Evolutionary conservation across 108 stramenopile species (phyloP).

Genomic region (Epithemia pelagica): DNA sequence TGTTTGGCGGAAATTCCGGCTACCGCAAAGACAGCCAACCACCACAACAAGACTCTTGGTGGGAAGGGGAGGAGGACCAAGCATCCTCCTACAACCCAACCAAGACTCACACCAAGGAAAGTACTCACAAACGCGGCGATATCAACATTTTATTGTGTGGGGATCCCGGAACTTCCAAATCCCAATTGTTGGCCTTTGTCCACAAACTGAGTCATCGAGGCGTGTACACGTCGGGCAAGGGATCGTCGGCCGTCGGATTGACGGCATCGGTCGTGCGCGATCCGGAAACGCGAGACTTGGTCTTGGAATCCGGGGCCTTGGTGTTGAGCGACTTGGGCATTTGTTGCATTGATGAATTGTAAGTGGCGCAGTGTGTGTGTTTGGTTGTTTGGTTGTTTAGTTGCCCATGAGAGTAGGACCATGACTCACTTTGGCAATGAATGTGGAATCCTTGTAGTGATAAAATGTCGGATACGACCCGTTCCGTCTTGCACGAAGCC

Average conservation of each 20-base stretch:
- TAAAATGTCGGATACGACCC: constrained; percentile 97
- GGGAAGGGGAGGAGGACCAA: constrained; percentile 33
- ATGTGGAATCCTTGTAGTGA: constrained; percentile 33
- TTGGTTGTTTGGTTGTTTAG: no score
- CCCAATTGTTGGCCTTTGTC: constrained; percentile 94
- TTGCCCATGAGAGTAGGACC: no score
- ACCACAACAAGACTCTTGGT: constrained; percentile 28
- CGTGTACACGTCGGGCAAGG: constrained; percentile 98
- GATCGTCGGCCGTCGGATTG: constrained; percentile 95
- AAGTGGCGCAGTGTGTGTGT: not conserved
- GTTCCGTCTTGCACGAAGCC: constrained; percentile 98
- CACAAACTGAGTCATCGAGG: constrained; percentile 95
- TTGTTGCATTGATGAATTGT: constrained; percentile 96
- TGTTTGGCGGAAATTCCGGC: constrained; percentile 91
- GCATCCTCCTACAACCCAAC: not conserved
- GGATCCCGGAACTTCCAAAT: constrained; percentile 97
- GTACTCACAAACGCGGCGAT: constrained; percentile 89
- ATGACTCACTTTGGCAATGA: not conserved
- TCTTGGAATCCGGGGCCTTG: constrained; percentile 96
- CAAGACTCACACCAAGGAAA: constrained; percentile 14
- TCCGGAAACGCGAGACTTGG: constrained; percentile 95
- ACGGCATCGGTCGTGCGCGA: constrained; percentile 98
- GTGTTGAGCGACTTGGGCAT: constrained; percentile 96
- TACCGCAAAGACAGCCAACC: constrained; percentile 31
- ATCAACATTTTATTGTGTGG: constrained; percentile 98